Evolutionary conservation across 805 yeast genomes (phyloP).

Genomic region (Metschnikowia lunata): DNA sequence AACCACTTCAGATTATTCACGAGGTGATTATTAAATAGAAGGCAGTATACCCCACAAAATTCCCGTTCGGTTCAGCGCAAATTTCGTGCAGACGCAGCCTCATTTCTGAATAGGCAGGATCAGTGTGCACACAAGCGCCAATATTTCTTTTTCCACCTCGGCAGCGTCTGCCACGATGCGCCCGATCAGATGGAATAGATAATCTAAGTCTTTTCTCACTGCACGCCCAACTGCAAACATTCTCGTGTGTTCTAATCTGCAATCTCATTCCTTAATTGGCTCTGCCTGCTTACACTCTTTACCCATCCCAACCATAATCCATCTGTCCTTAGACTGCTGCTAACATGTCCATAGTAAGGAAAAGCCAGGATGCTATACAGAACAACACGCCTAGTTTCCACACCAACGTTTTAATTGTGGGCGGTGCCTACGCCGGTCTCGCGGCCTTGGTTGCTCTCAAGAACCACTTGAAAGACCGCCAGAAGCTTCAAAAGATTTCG

Average conservation of each 20-base stretch:
- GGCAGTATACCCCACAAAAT: too few species aligned
- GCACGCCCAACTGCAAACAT: neutral
- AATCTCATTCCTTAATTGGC: neutral
- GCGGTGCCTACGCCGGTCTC: constrained; percentile 41
- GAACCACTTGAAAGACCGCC: constrained; percentile 20
- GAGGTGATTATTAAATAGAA: too few species aligned
- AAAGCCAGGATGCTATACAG: constrained; percentile 9
- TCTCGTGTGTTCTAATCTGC: too few species aligned
- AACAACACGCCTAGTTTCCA: constrained; percentile 17
- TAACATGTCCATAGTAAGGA: constrained; percentile 1
- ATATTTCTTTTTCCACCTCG: too few species aligned
- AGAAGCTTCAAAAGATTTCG: constrained; percentile 16
- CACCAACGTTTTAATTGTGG: constrained; percentile 37
- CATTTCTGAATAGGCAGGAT: too few species aligned
- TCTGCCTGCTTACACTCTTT: neutral
- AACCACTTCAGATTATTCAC: too few species aligned
- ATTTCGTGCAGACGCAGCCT: too few species aligned
- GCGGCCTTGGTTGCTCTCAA: constrained; percentile 30
- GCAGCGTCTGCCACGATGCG: too few species aligned
- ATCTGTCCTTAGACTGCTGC: too few species aligned
- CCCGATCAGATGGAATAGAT: constrained; percentile 5
- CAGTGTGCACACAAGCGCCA: too few species aligned
- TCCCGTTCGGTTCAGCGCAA: too few species aligned
- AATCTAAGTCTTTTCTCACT: neutral
- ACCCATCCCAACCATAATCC: too few species aligned